Conservation (phyloP, 139 green algal species). For the Haematococcus lacustris region DNA sequence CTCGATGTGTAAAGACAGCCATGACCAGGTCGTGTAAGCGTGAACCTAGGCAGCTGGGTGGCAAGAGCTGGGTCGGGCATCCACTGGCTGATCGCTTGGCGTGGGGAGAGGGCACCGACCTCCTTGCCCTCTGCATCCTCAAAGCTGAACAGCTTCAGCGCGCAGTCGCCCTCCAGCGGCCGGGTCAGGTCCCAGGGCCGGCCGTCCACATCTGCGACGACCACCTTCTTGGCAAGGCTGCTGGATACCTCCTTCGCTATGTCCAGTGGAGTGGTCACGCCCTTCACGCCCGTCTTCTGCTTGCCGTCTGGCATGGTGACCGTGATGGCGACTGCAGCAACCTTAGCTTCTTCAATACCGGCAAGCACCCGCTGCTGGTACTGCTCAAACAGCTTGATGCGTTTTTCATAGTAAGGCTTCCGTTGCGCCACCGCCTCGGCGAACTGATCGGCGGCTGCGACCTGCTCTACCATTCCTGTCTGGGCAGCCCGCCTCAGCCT, state of each 20-base stretch:
- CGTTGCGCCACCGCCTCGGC: conserved; percentile 45
- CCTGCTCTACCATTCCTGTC: no score
- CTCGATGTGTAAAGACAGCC: no score
- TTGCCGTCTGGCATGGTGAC: conserved; percentile 84
- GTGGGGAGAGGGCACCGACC: conserved; percentile 52
- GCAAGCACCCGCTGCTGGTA: conserved; percentile 55
- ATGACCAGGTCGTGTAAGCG: no score
- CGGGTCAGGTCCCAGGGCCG: conserved; percentile 82
- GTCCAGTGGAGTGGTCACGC: conserved; percentile 87
- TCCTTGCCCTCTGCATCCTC: conserved; percentile 82
- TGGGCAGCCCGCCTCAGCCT: no score
- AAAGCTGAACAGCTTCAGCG: conserved; percentile 80
- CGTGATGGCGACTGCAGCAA: conserved; percentile 54
- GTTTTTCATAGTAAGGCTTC: conserved; percentile 71
- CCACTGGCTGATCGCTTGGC: no score
- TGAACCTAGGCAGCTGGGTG: no score
- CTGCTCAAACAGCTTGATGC: conserved; percentile 84
- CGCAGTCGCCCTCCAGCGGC: conserved; percentile 83
- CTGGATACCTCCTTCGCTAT: conserved; percentile 81
- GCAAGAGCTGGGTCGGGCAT: no score
- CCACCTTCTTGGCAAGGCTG: conserved; percentile 80
- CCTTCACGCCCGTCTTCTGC: conserved; percentile 59
- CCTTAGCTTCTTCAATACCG: conserved; percentile 42
- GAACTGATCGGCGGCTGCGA: conserved; percentile 1
- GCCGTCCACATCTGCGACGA: conserved; percentile 83